Conservation (phyloP, 1,139 yeast genomes). For the Candida sp. region DNA sequence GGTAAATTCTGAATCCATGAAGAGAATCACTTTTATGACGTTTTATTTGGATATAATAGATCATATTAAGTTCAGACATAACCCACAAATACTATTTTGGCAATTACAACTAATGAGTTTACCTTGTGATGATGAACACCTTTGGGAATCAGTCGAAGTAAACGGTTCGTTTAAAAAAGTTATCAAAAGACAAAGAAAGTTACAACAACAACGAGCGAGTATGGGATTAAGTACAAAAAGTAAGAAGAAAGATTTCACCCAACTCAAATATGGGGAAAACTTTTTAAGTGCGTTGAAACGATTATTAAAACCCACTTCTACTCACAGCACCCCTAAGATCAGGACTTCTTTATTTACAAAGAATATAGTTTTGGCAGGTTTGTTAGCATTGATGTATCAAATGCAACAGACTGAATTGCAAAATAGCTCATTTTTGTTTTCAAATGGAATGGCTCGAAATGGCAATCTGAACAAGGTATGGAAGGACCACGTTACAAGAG, state of each 20-base stretch:
- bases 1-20: conserved; percentile 77
- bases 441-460: conserved; percentile 23
- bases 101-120: conserved; percentile 65
- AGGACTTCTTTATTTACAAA: conserved; percentile 48
- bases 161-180: conserved; percentile 39
- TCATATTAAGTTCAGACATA: conserved; percentile 78
- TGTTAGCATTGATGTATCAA: conserved; percentile 66
- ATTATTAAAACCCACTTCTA: conserved; percentile 21
- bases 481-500: conserved; percentile 62
- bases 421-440: conserved; percentile 41
- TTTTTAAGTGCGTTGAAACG: conserved; percentile 34
- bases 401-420: conserved; percentile 73
- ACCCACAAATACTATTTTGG: conserved; percentile 63
- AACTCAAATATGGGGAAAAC: conserved; percentile 23
- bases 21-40: conserved; percentile 75
- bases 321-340: conserved; percentile 11
- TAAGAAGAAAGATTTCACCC: conserved; percentile 9
- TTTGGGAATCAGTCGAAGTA: conserved; percentile 60
- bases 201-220: conserved; percentile 15
- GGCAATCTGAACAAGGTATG: conserved; percentile 40
- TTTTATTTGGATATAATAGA: conserved; percentile 78
- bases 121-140: conserved; percentile 70
- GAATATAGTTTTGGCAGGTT: conserved; percentile 65
- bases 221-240: conserved; percentile 5
- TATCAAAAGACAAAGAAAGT: conserved; percentile 34